A percentile compares a stretch with the other conserved stretches of the same genome.
Conservation (phyloP, 192 early-diverging fungal species). For the Linnemannia elongata region DNA sequence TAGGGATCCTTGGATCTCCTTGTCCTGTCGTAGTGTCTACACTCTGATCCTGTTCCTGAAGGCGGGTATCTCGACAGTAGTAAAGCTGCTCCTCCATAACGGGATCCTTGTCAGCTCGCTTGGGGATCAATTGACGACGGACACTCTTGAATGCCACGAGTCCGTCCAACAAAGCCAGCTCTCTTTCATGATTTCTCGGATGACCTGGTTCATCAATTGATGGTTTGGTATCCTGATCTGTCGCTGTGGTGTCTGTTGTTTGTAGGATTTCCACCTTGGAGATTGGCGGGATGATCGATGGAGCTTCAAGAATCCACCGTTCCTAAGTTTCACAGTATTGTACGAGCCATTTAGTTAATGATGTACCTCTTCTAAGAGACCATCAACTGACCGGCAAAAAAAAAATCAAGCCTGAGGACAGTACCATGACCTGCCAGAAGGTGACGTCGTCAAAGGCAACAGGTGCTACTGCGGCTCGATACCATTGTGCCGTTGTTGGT, state of each 20-base stretch:
- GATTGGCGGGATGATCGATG: slow-evolving; percentile 73
- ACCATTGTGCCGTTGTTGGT: slow-evolving; percentile 31
- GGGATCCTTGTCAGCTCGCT: slow-evolving; percentile 62
- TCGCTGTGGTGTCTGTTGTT: background rate
- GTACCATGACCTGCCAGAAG: slow-evolving; percentile 67
- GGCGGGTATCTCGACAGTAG: slow-evolving; percentile 22
- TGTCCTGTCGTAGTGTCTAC: background rate
- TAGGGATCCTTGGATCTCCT: background rate
- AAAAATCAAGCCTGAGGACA: background rate
- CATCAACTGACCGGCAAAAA: background rate
- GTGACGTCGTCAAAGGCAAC: slow-evolving; percentile 54
- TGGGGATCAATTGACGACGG: slow-evolving; percentile 58
- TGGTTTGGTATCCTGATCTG: slow-evolving; percentile 62
- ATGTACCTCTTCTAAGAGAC: too few species aligned
- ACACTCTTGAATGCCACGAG: slow-evolving; percentile 38
- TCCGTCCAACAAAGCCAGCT: background rate
- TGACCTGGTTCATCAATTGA: slow-evolving; percentile 26
- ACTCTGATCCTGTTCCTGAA: background rate
- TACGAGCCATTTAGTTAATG: too few species aligned
- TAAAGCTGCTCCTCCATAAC: slow-evolving; percentile 59
- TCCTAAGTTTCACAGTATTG: slow-evolving; percentile 25
- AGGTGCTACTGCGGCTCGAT: slow-evolving; percentile 53
- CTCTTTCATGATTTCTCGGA: background rate
- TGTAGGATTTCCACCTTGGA: slow-evolving; percentile 62
- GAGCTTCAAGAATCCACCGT: slow-evolving; percentile 72